These are phyloP conservation scores for Suillus ampliporus DNA, from an alignment of 768 basidiomycete genomes.

Conservation along the genomic window DNA sequence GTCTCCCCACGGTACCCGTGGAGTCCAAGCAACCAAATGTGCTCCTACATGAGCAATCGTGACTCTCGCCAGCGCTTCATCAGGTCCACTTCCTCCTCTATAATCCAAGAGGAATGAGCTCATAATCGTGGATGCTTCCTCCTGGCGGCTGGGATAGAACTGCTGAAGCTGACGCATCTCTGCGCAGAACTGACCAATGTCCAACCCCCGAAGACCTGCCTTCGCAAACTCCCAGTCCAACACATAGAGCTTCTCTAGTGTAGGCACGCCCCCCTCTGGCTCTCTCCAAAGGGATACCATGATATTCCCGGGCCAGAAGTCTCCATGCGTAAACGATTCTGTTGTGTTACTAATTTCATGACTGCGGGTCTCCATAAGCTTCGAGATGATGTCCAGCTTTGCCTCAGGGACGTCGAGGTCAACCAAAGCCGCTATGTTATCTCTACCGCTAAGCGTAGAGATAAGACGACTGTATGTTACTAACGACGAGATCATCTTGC, in stretches of 20 bases:
- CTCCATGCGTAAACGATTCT: slow-evolving; percentile 51
- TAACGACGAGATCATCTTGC: slow-evolving; percentile 45
- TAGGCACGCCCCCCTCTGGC: slow-evolving; percentile 26
- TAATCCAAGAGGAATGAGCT: slow-evolving; percentile 55
- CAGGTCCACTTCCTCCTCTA: slow-evolving; percentile 26
- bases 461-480: slow-evolving; percentile 52
- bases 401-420: slow-evolving; percentile 45
- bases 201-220: slow-evolving; percentile 60
- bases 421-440: slow-evolving; percentile 39
- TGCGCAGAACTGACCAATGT: slow-evolving; percentile 68
- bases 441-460: slow-evolving; percentile 41
- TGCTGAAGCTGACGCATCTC: slow-evolving; percentile 58
- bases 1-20: slow-evolving; percentile 55
- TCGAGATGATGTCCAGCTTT: slow-evolving; percentile 41
- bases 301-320: slow-evolving; percentile 78
- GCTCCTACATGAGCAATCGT: slow-evolving; percentile 57
- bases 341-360: slow-evolving; percentile 37
- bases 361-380: slow-evolving; percentile 36
- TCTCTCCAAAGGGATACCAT: slow-evolving; percentile 47
- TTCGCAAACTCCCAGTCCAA: slow-evolving; percentile 73
- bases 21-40: slow-evolving; percentile 58
- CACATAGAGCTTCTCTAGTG: slow-evolving; percentile 49
- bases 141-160: slow-evolving; percentile 49
- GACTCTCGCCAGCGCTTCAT: slow-evolving; percentile 37
- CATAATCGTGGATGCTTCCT: slow-evolving; percentile 44